Evolutionary conservation across 768 basidiomycete genomes (phyloP).

Genomic region (Hysterangium stoloniferum): DNA sequence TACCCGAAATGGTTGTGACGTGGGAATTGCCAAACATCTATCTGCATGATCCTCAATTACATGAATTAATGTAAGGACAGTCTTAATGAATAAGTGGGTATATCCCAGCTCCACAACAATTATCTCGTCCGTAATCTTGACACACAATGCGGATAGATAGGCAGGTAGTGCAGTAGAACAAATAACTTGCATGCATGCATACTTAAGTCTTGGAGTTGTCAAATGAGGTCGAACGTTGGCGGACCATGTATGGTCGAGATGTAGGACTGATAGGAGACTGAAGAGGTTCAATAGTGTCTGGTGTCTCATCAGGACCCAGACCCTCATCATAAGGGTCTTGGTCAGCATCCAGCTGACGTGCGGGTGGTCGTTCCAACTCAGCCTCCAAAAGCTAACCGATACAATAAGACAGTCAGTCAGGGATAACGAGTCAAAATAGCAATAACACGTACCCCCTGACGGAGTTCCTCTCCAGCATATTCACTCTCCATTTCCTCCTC

Average conservation of each 20-base stretch:
- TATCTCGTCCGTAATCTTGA: not conserved
- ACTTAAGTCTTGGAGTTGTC: conserved; percentile 1
- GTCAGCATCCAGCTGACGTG: conserved; percentile 43
- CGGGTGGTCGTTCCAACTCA: conserved; percentile 79
- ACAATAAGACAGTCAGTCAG: not conserved
- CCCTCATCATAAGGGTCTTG: conserved; percentile 39
- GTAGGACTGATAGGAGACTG: conserved; percentile 17
- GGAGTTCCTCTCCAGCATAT: conserved; percentile 81
- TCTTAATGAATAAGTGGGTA: not conserved
- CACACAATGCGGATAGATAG: not conserved
- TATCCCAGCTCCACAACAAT: not conserved
- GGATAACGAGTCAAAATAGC: not conserved
- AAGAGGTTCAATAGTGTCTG: not conserved
- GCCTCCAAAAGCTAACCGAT: conserved; percentile 78
- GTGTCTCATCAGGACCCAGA: not conserved
- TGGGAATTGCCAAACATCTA: not conserved
- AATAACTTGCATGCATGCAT: not conserved
- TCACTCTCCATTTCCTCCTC: conserved; percentile 87
- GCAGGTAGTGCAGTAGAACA: not conserved
- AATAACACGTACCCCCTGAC: conserved; percentile 35
- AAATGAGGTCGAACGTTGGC: conserved; percentile 34
- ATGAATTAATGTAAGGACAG: not conserved
- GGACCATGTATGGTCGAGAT: conserved; percentile 54
- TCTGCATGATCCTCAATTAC: not conserved
- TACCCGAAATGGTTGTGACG: not conserved